phyloP scores from a whole-genome alignment of 2,329 filamentous ascomycete species.

The Pseudocercospora eumusae region DNA sequence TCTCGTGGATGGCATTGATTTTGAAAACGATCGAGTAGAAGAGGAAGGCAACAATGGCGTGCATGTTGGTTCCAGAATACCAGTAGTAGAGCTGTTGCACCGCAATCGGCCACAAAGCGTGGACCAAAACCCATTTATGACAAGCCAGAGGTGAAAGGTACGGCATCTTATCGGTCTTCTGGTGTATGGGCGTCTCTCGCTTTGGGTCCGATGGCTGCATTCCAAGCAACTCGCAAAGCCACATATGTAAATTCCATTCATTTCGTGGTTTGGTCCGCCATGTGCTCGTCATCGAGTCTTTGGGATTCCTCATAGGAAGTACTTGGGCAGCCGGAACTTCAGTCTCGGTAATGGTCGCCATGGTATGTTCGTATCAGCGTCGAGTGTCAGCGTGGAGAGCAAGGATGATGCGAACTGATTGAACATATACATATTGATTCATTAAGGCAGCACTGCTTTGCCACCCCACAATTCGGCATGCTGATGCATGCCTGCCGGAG shows the following conservation, averaged over 20 bases:
- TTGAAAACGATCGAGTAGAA: conserved; percentile 47
- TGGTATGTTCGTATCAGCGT: background rate
- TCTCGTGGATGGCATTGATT: conserved; percentile 44
- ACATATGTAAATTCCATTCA: conserved; percentile 22
- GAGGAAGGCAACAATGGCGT: conserved; percentile 38
- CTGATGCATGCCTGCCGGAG: background rate
- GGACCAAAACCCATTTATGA: conserved; percentile 46
- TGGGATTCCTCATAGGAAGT: conserved; percentile 1
- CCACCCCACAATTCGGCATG: background rate
- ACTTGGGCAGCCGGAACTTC: background rate
- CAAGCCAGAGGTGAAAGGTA: conserved; percentile 40
- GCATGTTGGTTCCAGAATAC: conserved; percentile 39
- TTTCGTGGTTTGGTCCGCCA: conserved; percentile 21
- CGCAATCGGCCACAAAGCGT: conserved; percentile 43
- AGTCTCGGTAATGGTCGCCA: background rate
- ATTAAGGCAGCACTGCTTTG: background rate
- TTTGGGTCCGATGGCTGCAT: conserved; percentile 29
- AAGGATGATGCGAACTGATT: background rate
- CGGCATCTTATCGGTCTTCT: conserved; percentile 47
- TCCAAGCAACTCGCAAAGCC: conserved; percentile 21
- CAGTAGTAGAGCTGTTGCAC: conserved; percentile 43
- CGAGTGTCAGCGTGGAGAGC: background rate
- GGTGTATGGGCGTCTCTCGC: conserved; percentile 42
- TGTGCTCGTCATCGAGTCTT: conserved; percentile 28
- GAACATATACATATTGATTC: background rate